Evolutionary conservation across 2,329 filamentous ascomycete genomes (phyloP).

Genomic region (Botrytis sinoallii): DNA sequence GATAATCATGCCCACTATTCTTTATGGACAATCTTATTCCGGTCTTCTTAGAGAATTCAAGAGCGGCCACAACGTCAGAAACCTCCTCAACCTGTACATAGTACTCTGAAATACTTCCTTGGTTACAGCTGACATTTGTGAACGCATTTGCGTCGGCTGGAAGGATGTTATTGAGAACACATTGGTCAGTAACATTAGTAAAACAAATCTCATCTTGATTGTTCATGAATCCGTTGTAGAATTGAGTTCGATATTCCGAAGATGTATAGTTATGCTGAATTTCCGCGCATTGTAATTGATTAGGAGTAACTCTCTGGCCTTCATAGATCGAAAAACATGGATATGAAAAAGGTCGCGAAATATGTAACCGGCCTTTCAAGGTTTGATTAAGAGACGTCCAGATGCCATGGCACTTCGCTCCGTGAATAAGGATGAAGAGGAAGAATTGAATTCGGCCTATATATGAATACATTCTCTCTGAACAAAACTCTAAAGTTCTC

Average conservation of each 20-base stretch:
- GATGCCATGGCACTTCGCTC: neutral
- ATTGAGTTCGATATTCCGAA: constrained; percentile 29
- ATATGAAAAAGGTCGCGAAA: constrained; percentile 30
- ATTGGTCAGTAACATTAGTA: constrained; percentile 34
- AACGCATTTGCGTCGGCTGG: constrained; percentile 27
- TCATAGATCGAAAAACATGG: constrained; percentile 37
- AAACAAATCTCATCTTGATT: constrained; percentile 35
- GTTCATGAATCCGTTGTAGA: constrained; percentile 33
- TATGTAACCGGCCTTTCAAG: constrained; percentile 28
- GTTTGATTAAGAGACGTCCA: constrained; percentile 26
- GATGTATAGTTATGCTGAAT: constrained; percentile 34
- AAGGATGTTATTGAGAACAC: constrained; percentile 31
- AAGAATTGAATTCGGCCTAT: neutral
- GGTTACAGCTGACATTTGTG: constrained; percentile 24
- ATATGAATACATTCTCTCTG: neutral
- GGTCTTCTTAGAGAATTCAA: constrained; percentile 43
- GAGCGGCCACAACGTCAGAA: constrained; percentile 45
- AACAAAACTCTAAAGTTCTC: neutral
- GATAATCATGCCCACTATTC: constrained; percentile 33
- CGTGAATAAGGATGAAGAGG: neutral
- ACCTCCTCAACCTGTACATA: constrained; percentile 28
- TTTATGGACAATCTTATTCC: constrained; percentile 41
- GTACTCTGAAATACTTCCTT: constrained; percentile 23
- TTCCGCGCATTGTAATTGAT: constrained; percentile 29
- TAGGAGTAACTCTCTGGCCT: constrained; percentile 21